These are phyloP conservation scores for Botryotinia convoluta DNA, from an alignment of 2,329 filamentous ascomycete species.

Conservation along the genomic window DNA sequence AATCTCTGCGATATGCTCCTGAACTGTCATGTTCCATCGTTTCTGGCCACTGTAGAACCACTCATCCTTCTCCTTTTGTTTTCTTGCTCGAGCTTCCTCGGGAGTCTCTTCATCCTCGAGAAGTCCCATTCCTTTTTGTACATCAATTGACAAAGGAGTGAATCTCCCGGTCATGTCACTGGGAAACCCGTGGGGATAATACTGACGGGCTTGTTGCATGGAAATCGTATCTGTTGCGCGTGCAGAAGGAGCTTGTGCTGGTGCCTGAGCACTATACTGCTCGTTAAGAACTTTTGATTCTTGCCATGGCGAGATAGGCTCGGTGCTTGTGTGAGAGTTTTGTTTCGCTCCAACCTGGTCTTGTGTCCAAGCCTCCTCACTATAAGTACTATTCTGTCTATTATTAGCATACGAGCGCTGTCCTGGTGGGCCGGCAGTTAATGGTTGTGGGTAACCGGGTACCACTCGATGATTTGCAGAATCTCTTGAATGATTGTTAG, in stretches of 20 bases:
- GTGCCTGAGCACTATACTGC: conserved; percentile 6
- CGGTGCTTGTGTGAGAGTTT: neutral
- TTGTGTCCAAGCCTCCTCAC: conserved; percentile 20
- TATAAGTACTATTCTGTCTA: conserved; percentile 18
- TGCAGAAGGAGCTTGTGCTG: neutral
- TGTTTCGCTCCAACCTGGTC: neutral
- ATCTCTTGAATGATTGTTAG: conserved; percentile 1
- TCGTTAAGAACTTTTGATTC: conserved; percentile 1
- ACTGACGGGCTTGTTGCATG: conserved; percentile 26
- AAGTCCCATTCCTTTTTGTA: conserved; percentile 23
- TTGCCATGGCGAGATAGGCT: conserved; percentile 18
- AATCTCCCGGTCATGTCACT: conserved; percentile 29
- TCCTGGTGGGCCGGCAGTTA: conserved; percentile 40
- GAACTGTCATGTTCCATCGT: conserved; percentile 31
- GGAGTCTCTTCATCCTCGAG: conserved; percentile 7
- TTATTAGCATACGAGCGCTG: conserved; percentile 27
- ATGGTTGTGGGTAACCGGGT: conserved; percentile 36
- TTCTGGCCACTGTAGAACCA: conserved; percentile 36
- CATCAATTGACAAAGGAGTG: conserved; percentile 24
- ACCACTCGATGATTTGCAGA: conserved; percentile 17
- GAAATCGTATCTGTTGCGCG: conserved; percentile 31
- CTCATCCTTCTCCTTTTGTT: conserved; percentile 29
- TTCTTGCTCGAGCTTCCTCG: conserved; percentile 19
- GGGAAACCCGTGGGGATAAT: conserved; percentile 36
- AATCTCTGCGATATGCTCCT: conserved; percentile 31